phyloP scores from a whole-genome alignment of 495 filamentous ascomycete species.

The Parathielavia hyrcaniae region DNA sequence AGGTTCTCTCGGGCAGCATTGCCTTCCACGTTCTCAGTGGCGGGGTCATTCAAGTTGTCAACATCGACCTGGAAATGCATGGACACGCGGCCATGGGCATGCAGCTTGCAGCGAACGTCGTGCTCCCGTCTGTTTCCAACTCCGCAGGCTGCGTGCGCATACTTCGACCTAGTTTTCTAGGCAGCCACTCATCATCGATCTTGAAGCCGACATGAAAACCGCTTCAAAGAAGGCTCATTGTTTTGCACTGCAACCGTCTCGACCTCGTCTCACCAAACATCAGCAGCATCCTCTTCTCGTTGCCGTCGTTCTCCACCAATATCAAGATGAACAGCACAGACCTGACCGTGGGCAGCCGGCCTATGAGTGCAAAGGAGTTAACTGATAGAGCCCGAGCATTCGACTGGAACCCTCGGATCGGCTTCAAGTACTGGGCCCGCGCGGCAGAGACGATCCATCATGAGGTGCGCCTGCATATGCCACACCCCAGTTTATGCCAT shows the following conservation, averaged over 20 bases:
- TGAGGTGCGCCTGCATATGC: constrained; percentile 55
- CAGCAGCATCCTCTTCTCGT: not conserved
- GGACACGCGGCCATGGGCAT: not conserved
- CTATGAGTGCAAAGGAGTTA: constrained; percentile 69
- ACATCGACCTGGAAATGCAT: too few species aligned
- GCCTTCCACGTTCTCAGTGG: not conserved
- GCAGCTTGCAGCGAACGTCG: not conserved
- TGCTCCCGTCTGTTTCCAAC: not conserved
- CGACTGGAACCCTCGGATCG: constrained; percentile 67
- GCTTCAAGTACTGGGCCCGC: constrained; percentile 73
- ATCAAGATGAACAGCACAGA: constrained; percentile 13
- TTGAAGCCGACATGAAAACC: too few species aligned
- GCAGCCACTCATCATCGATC: not conserved
- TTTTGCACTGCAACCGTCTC: not conserved
- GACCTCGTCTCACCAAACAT: not conserved
- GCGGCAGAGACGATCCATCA: constrained; percentile 70
- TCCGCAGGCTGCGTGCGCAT: not conserved
- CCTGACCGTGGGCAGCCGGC: constrained; percentile 31
- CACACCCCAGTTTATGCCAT: not conserved
- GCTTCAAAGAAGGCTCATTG: too few species aligned
- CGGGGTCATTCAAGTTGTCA: constrained; percentile 2
- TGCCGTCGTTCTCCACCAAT: not conserved
- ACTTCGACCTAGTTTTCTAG: not conserved
- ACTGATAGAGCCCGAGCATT: constrained; percentile 64
- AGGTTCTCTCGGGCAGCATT: not conserved